Evolutionary conservation across 1,284 basidiomycete genomes (phyloP), one percentile per base, ranked within the genome.

Genomic region (Ganoderma lucidum): DNA sequence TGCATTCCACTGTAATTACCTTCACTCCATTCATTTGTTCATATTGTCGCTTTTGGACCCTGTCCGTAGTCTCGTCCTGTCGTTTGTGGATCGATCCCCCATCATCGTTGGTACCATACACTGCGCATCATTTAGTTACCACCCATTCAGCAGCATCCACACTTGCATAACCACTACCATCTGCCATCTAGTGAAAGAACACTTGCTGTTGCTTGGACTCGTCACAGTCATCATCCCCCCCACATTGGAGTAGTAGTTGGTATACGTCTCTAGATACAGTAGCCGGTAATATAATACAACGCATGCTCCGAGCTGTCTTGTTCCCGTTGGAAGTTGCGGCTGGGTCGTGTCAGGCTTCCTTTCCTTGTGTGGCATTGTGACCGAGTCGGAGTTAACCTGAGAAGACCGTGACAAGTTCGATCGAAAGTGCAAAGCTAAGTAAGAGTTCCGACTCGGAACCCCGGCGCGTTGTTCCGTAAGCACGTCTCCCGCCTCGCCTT

Each of bases 101-200:
- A 44, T 32, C 53, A 28, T 45, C 62, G 66, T 71, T 65, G 70
- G 73, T 75, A 75, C 71, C 68, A 70, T 75, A 75, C 72, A 59
- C 67, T 65, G 69, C 69, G 69, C 67, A 70, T 67, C 70, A 48
- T 74, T 72, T 74, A 73, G 71, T 73, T 66, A 69, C 73, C 70
- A 61, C 23, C 23, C 39, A 64, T 30, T 63, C 37, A 39, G 37
- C 64, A 58, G 70, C 72, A 3, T 35, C 35, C 70, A 66, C 64
- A 64, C 70, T 65, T 70, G 68, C 69, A 71, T 66, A 65, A 44
- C 55, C 41, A 63, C 62, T 55, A 53, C 51, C 51, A 30, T 61
- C 41, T 30, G 14, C 35, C 56, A 41, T 61, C 59, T 61, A 28
- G 59, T 42, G 59, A 61, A 41, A 10, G 41, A 42, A 61, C 41